Evolutionary conservation across 2,329 filamentous ascomycete species (phyloP), one percentile per base, ranked within the genome.

Genomic region (Nothophaeocryptopus gaeumannii): DNA sequence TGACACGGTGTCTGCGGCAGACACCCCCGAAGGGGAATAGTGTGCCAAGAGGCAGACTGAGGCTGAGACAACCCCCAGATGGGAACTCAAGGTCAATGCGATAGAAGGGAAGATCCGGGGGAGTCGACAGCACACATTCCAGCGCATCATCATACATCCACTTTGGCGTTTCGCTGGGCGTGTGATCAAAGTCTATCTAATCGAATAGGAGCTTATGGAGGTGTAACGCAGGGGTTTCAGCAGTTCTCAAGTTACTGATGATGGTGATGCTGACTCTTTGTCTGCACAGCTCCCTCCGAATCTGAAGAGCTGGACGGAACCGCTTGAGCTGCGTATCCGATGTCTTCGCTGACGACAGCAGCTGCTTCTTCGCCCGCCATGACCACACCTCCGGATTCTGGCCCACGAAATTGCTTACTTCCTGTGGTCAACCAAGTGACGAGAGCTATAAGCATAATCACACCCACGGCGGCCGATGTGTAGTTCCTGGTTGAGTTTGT

Each of bases 341-440:
- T 37, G 14, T 47, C 43, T 45, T 47, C 43, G 34, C 47, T 50
- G 46, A 45, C 47, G 33, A 39, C 47, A 43, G 29, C 38, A 26
- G 20, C 4, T 40, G 42, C 34, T 35, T n/a, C 43, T 41, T 7
- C 20, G 35, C 46, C 47, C 39, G 43, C 42, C 9, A 50, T 8
- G 13, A 35, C 41, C 9, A 50, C 44, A 8, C 37, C 45, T 10
- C 45, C 46, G 9, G 40, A 39, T 30, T 68, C 62, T 2, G 78
- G 78, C 0, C 78, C 78, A 0, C 72, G 76, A 54, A 80, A 81
- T 15, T 72, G 63, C 54, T 72, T 76, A 46, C 71, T 63, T 0
- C 75, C 78, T 0, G 74, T 78, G 1, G 72, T 76, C 7, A 79
- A 51, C 79, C 78, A 81, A 1, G 76, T 81, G 2, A 75, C 58